A percentile compares a stretch with the other conserved stretches of the same genome.
phyloP scores from a whole-genome alignment of 1,284 basidiomycete species.

The Moesziomyces globuligerus region DNA sequence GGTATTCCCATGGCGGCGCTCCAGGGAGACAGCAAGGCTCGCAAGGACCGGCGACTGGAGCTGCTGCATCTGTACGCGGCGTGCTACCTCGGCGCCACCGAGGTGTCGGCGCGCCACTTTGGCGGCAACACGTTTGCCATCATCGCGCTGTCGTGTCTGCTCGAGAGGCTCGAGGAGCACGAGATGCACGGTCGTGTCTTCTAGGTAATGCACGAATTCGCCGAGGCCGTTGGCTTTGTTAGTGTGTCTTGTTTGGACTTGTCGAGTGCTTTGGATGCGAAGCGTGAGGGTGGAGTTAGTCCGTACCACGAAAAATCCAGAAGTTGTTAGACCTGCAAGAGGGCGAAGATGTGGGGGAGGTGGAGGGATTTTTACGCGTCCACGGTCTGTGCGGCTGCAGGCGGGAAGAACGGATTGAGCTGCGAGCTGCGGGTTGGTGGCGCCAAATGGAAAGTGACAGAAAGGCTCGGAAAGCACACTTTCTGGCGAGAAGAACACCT shows the following conservation, averaged over 20 bases:
- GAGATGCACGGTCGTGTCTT: slow-evolving; percentile 7
- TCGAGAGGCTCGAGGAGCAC: slow-evolving; percentile 25
- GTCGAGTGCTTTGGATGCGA: no score
- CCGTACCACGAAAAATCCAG: no score
- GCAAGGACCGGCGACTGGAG: slow-evolving; percentile 16
- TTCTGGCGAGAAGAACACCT: neutral
- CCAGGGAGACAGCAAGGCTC: neutral
- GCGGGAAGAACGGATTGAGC: neutral
- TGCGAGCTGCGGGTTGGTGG: neutral
- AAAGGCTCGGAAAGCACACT: slow-evolving; percentile 1
- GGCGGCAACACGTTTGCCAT: slow-evolving; percentile 38
- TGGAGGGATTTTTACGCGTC: no score
- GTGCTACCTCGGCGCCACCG: slow-evolving; percentile 22
- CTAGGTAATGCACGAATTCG: neutral
- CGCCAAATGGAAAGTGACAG: slow-evolving; percentile 22
- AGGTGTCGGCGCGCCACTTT: slow-evolving; percentile 15
- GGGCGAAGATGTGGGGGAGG: neutral
- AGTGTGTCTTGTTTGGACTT: no score
- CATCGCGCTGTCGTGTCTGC: slow-evolving; percentile 23
- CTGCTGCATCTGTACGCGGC: slow-evolving; percentile 27
- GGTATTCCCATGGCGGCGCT: neutral
- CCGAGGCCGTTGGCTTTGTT: no score
- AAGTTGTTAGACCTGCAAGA: neutral
- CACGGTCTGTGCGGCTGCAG: slow-evolving; percentile 7
- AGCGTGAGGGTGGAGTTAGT: no score